phyloP scores from a whole-genome alignment of 1,284 basidiomycete genomes.

The Ustilago sp. region DNA sequence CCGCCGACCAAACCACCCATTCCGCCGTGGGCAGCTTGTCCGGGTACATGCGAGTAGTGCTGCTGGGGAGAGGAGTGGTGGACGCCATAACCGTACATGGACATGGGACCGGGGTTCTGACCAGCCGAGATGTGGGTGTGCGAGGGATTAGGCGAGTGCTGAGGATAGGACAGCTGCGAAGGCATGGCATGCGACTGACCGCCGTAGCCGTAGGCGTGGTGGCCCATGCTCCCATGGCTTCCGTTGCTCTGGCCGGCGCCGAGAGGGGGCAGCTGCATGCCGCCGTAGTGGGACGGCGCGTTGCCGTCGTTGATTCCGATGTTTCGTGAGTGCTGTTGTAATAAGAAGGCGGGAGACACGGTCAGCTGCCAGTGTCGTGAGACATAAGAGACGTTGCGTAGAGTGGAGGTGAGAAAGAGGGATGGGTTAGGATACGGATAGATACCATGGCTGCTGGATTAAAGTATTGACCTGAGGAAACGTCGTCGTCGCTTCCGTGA shows the following conservation, averaged over 20 bases:
- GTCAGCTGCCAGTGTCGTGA: not conserved
- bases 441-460: slow-evolving; percentile 57
- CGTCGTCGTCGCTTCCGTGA: slow-evolving; percentile 49
- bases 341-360: not conserved
- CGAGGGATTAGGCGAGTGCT: slow-evolving; percentile 53
- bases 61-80: slow-evolving; percentile 52
- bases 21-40: slow-evolving; percentile 51
- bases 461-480: slow-evolving; percentile 47
- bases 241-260: slow-evolving; percentile 54
- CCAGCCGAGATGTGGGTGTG: slow-evolving; percentile 47
- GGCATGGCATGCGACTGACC: slow-evolving; percentile 51
- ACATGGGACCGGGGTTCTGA: slow-evolving; percentile 48
- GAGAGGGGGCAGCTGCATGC: slow-evolving; percentile 55
- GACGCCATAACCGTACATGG: slow-evolving; percentile 55
- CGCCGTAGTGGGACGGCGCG: slow-evolving; percentile 49
- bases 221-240: slow-evolving; percentile 46
- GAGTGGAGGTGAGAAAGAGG: not conserved
- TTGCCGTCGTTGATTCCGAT: slow-evolving; percentile 43
- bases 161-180: slow-evolving; percentile 51
- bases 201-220: slow-evolving; percentile 49
- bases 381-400: not conserved
- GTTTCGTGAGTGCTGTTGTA: slow-evolving; percentile 44
- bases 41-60: slow-evolving; percentile 54
- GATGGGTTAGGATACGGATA: not conserved
- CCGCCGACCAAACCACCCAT: slow-evolving; percentile 54